Base-by-base conservation (phyloP, 83 land plant species). In the Diphasiastrum complanatum region DNA sequence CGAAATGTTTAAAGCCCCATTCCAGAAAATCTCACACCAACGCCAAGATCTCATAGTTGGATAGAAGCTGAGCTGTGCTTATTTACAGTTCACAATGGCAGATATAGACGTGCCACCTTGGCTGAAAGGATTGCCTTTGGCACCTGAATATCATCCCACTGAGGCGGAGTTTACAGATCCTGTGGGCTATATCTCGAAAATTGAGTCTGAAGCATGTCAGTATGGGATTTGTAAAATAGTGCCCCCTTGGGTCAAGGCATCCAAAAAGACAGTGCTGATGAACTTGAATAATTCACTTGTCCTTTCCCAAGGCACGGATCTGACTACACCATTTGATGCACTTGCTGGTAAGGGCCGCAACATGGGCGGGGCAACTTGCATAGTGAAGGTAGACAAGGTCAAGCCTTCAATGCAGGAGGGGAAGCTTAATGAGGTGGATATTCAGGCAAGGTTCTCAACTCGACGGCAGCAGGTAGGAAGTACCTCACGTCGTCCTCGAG, bases 131-230 rank as follows among this genome's bases (percentile, higher is more conserved):
- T 77, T 95, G 63, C 85, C 99, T 4, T 51, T 76, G 58, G 99
- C 99, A 10, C 99, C 99, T 6, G 93, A 74, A 60, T 95, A 79
- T 65, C 78, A 67, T 11, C 99, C 99, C 35, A 86, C 89, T 4
- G 97, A 89, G 46, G 90, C 93, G 4, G 99, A 95, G 79, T 95
- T 95, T 61, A 76, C 89, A 28, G 99, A 95, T 73, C 99, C 99
- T 14, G 83, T 95, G 31, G 86, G 81, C 34, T 95, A 83, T 55
- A 84, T 95, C 37, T 75, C 83, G 20, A 80, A 73, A 61, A 89
- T 95, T 48, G 97, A 90, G 77, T 76, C 66, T 12, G 85, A 89
- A 60, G 97, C 99, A 33, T 61, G 80, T 64, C 79, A 79, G 48
- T 95, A 77, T 74, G 99, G 99, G 37, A 84, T 95, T 31, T 95